Percentiles rank a stretch among this genome's conserved stretches.
Conservation (phyloP, 2,329 filamentous ascomycete genomes). For the Colletotrichum nymphaeae region DNA sequence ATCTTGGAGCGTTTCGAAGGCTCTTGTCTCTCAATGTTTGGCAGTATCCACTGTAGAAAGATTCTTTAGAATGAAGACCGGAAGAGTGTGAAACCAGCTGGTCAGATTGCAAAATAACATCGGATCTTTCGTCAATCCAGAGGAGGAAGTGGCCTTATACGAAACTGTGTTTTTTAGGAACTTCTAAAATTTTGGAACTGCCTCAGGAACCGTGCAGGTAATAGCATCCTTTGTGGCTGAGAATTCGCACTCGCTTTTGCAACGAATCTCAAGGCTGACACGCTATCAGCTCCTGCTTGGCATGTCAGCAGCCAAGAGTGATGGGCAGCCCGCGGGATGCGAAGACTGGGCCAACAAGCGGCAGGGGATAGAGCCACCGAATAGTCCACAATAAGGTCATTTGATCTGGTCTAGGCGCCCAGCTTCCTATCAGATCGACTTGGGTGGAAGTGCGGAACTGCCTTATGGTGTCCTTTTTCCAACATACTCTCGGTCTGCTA, state of each 20-base stretch:
- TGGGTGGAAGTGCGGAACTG: no score
- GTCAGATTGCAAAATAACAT: background rate
- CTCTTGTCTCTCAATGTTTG: no score
- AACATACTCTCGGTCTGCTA: no score
- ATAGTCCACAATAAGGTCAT: no score
- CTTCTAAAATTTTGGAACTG: background rate
- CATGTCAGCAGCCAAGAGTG: slow-evolving; percentile 17
- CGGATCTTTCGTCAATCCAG: background rate
- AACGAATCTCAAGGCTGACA: background rate
- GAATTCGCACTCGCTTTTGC: slow-evolving; percentile 13
- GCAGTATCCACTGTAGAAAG: no score
- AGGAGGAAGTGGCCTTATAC: background rate
- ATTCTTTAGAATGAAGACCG: background rate
- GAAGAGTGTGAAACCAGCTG: background rate
- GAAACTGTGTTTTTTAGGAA: background rate
- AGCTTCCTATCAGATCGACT: no score
- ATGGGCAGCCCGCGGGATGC: slow-evolving; percentile 1
- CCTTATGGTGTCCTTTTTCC: no score
- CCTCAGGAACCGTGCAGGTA: background rate
- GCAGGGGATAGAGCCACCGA: background rate
- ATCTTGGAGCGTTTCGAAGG: background rate
- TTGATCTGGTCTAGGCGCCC: no score
- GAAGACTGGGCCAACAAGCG: background rate
- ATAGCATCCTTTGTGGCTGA: background rate
- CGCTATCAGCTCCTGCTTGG: slow-evolving; percentile 17